Evolutionary conservation across 73 alveolate genomes (phyloP), one percentile per base, ranked within the genome.

Genomic region (Paramecium primaurelia): DNA sequence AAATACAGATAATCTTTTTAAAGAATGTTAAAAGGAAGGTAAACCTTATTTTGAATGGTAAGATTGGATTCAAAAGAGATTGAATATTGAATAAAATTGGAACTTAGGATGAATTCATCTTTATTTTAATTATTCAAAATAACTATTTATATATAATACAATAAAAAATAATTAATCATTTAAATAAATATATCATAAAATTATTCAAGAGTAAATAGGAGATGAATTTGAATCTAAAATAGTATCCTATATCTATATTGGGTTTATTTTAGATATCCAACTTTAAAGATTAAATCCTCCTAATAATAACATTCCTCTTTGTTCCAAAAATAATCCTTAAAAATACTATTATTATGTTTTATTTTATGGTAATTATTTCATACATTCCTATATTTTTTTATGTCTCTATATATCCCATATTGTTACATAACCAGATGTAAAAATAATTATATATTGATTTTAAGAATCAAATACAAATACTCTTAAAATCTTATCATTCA

Each of bases 241-340:
- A 64, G 26, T 64, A 64, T 64, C 84, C 20, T 26, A 64, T 11
- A 64, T 32, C 30, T 64, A 11, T 3, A 64, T 64, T 6, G 84
- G 84, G 26, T 64, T 64, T 8, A 64, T 64, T 34, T 32, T 64
- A 64, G 84, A 64, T 64, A 34, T 11, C 84, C 84, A 64, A 64
- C 84, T 64, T 64, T 28, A 64, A 4, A 64, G 28, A 64, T 64
- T 64, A 28, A 32, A 64, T 64, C 84, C 84, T 64, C 84, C 84
- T 32, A 64, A 32, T 34, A 64, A 64, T 9, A 64, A 8, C 28
- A 12, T 12, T 7, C 51, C 84, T 11, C 84, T 8, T 14, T 64
- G 5, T 64, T 64, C 84, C 47, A 64, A 64, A 64, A 64, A 64
- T 32, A 64, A 28, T 11, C 84, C 84, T 64, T 28, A 64, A 64